phyloP scores from a whole-genome alignment of 83 land plant genomes.

The Picea engelmannii region DNA sequence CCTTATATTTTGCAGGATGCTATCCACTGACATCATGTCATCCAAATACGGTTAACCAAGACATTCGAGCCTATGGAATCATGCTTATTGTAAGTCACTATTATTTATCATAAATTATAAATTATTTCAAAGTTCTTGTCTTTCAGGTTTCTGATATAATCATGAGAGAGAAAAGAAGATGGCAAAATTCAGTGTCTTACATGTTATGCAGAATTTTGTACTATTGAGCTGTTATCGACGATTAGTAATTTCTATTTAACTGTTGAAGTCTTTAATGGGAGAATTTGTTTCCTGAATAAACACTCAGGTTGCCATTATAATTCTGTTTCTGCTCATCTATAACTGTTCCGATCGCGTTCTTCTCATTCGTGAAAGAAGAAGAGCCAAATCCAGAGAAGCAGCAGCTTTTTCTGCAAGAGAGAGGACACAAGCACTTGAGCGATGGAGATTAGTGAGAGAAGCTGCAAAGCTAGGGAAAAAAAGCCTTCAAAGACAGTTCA shows the following conservation, averaged over 20 bases:
- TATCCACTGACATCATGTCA: slow-evolving; percentile 69
- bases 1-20: slow-evolving; percentile 61
- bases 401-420: slow-evolving; percentile 83
- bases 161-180: not conserved
- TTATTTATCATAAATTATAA: not conserved
- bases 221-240: not conserved
- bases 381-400: slow-evolving; percentile 74
- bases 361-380: slow-evolving; percentile 64
- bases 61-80: slow-evolving; percentile 74
- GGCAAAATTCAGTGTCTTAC: not conserved
- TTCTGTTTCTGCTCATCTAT: slow-evolving; percentile 72
- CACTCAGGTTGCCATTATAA: slow-evolving; percentile 62
- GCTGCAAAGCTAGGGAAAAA: slow-evolving; percentile 61
- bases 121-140: not conserved
- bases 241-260: not conserved
- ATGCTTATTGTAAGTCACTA: slow-evolving; percentile 66
- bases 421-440: slow-evolving; percentile 64
- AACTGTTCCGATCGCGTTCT: slow-evolving; percentile 88
- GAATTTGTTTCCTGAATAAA: not conserved
- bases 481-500: slow-evolving; percentile 50
- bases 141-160: not conserved
- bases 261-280: not conserved
- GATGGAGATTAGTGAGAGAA: slow-evolving; percentile 79
- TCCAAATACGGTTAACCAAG: slow-evolving; percentile 53
- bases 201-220: not conserved